A percentile compares a stretch with the other conserved stretches of the same genome.
Evolutionary conservation across 2,329 filamentous ascomycete genomes (phyloP).

Genomic region (Helotiales sp.): DNA sequence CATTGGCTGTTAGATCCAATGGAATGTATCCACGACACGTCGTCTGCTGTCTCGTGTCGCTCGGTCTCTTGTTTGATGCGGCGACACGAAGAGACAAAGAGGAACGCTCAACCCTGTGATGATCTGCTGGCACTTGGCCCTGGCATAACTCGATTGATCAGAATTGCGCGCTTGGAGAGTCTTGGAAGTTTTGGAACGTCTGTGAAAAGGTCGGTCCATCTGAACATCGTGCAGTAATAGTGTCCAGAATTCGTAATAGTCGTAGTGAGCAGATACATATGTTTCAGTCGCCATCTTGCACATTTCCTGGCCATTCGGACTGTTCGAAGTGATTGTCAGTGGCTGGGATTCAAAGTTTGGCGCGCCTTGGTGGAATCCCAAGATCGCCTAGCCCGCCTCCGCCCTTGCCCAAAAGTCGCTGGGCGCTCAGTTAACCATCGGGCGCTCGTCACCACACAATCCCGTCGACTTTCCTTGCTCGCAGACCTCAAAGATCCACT

Average conservation of each 20-base stretch:
- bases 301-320: neutral
- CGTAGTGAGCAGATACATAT: too few relatives aligned
- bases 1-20: neutral
- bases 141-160: neutral
- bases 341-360: constrained; percentile 4
- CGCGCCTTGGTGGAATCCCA: neutral
- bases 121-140: neutral
- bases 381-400: neutral
- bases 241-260: too few relatives aligned
- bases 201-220: too few relatives aligned
- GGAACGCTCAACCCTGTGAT: neutral
- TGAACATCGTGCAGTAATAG: too few relatives aligned
- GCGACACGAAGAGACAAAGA: neutral
- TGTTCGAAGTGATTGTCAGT: neutral
- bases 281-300: constrained; percentile 1
- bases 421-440: neutral
- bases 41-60: neutral
- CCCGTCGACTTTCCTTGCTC: neutral
- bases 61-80: neutral
- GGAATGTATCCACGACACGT: neutral
- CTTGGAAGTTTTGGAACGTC: too few relatives aligned
- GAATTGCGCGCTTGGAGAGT: neutral
- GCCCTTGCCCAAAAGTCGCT: neutral
- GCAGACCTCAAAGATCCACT: neutral
- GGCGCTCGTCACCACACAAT: neutral